Base-by-base conservation (phyloP, 257 asterid species). In the Misopates orontium region DNA sequence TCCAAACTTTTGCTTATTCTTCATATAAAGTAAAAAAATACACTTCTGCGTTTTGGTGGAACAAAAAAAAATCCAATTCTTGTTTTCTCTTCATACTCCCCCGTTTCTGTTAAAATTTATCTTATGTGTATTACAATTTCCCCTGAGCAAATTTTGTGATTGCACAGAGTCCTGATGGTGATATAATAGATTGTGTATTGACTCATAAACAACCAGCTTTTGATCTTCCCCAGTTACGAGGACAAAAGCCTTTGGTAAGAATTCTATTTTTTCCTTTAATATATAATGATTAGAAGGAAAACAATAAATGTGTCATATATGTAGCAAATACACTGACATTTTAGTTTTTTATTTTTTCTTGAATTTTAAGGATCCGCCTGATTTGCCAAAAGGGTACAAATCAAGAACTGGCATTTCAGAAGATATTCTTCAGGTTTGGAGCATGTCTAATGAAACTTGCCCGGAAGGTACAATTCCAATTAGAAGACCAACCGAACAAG, bases 81-180 rank as follows among this genome's bases (percentile, higher is more conserved):
- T n/a, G n/a, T n/a, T n/a, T n/a, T n/a, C n/a, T n/a, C n/a, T n/a
- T n/a, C n/a, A n/a, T n/a, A n/a, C n/a, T n/a, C n/a, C n/a, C n/a
- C n/a, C n/a, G n/a, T n/a, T n/a, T n/a, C n/a, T n/a, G n/a, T n/a
- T n/a, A n/a, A n/a, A n/a, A n/a, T n/a, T n/a, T n/a, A n/a, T n/a
- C n/a, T n/a, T n/a, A n/a, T n/a, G n/a, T n/a, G n/a, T n/a, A n/a
- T n/a, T n/a, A n/a, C n/a, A n/a, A n/a, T n/a, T n/a, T n/a, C n/a
- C n/a, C n/a, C n/a, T n/a, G n/a, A n/a, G n/a, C 42, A 4, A n/a
- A 0, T n/a, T 20, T 56, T 25, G 40, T 51, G 32, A 24, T 48
- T 63, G 39, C 56, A 59, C 85, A 92, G 98, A 89, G 98, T 80
- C 95, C 96, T 4, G 97, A 92, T 60, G 98, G 98, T 57, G 98